Evolutionary conservation across 2,329 filamentous ascomycete species (phyloP), one percentile per base, ranked within the genome.

Genomic region (Teratosphaeria viscida): DNA sequence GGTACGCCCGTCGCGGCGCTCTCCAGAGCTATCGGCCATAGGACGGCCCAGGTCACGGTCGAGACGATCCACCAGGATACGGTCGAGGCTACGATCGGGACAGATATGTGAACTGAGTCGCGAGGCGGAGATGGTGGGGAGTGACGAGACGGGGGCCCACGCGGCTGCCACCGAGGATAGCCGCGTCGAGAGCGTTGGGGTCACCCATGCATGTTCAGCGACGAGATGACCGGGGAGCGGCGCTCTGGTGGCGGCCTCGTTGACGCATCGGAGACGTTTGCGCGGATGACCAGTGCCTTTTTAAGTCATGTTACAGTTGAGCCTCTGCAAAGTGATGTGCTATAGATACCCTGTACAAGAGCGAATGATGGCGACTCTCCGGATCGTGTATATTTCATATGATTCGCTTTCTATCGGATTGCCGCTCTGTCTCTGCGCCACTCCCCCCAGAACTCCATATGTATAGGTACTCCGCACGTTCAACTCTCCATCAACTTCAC

Each of bases 1-100:
- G 69, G 64, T 71, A 70, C 32, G 62, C 67, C 61, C 61, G 61
- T 59, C 56, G 63, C 47, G 64, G 60, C 53, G 61, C 61, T 52
- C 62, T 60, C 29, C 66, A 67, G 55, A 64, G 63, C 62, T 68
- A 65, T 56, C 57, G 67, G 49, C 63, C 64, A 49, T 70, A 62
- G 61, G 35, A 56, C 16, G 58, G 61, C 43, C 43, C 16, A 32
- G 14, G 19, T 34, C 53, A 55, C 34, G 34, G 19, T 37, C 53
- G 32, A 23, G 34, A 5, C 23, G 32, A 55, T 23, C 27, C 19
- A 23, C 53, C 16, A 55, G 27, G 53, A 6, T 55, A 55, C 34
- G 26, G 26, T 4, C 43, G 2, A 19, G 43, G 19, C 43, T 49
- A 26, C 19, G 43, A 11, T 23, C 43, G 23, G 43, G 43, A 49